These are phyloP conservation scores for Trametes sp. DNA, from an alignment of 1,284 basidiomycete species.

Conservation along the genomic window DNA sequence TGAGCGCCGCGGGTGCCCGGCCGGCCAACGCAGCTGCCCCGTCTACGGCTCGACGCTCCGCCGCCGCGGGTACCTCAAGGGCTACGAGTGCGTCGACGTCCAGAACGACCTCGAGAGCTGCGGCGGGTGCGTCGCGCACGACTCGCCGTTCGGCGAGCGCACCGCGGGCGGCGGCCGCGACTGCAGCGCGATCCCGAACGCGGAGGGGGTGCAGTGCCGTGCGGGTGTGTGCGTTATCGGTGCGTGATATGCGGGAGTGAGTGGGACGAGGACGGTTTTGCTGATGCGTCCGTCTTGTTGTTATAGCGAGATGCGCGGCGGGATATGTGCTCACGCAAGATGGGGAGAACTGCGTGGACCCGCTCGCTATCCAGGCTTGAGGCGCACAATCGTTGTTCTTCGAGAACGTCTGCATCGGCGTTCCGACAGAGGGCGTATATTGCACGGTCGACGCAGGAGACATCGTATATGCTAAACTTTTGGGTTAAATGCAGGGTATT, in stretches of 20 bases:
- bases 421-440: too few relatives aligned
- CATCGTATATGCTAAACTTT: neutral
- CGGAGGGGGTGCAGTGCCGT: slow-evolving; percentile 32
- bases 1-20: slow-evolving; percentile 23
- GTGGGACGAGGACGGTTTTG: neutral
- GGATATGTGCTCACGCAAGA: slow-evolving; percentile 24
- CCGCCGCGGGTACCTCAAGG: slow-evolving; percentile 23
- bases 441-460: too few relatives aligned
- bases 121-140: slow-evolving; percentile 35
- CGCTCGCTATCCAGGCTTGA: neutral
- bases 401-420: too few relatives aligned
- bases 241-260: slow-evolving; percentile 29
- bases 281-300: slow-evolving; percentile 15
- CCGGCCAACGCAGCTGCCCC: slow-evolving; percentile 30
- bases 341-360: slow-evolving; percentile 19
- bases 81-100: slow-evolving; percentile 37
- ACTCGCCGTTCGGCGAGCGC: slow-evolving; percentile 28
- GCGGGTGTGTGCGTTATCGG: slow-evolving; percentile 33
- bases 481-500: neutral
- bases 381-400: too few relatives aligned
- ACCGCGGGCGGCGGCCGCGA: slow-evolving; percentile 32
- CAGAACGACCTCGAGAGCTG: slow-evolving; percentile 37
- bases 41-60: slow-evolving; percentile 23
- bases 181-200: slow-evolving; percentile 39
- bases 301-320: slow-evolving; percentile 18